phyloP scores from a whole-genome alignment of 345 rosid species.

The Odontarrhena argentea region DNA sequence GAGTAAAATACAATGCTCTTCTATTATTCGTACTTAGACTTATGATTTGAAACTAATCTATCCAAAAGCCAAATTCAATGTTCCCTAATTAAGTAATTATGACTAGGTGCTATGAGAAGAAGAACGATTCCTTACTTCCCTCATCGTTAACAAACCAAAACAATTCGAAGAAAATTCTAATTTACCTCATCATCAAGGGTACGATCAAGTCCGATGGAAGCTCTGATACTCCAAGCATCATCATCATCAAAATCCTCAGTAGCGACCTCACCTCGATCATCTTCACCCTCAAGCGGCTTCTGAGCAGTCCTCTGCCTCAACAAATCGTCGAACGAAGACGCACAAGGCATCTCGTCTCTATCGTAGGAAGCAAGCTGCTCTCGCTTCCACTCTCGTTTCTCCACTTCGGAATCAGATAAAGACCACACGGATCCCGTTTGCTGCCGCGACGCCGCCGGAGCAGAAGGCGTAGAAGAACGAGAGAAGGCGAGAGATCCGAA shows the following conservation, averaged over 20 bases:
- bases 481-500: slow-evolving; percentile 64
- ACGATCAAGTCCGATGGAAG: slow-evolving; percentile 71
- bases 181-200: slow-evolving; percentile 85
- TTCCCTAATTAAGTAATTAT: not conserved
- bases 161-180: not conserved
- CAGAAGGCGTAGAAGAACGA: slow-evolving; percentile 31
- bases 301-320: slow-evolving; percentile 33
- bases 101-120: not conserved
- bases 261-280: slow-evolving; percentile 37
- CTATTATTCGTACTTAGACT: not conserved
- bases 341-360: slow-evolving; percentile 56
- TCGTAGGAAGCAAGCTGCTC: slow-evolving; percentile 41
- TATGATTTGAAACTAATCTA: slow-evolving; percentile 1
- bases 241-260: slow-evolving; percentile 46
- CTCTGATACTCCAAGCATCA: slow-evolving; percentile 68
- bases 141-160: slow-evolving; percentile 9
- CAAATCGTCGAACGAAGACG: slow-evolving; percentile 52
- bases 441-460: slow-evolving; percentile 35
- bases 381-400: slow-evolving; percentile 43
- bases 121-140: not conserved
- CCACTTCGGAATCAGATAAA: slow-evolving; percentile 41
- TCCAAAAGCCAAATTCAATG: not conserved
- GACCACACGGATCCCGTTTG: slow-evolving; percentile 49
- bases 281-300: slow-evolving; percentile 46
- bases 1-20: not conserved